phyloP scores from a whole-genome alignment of 805 yeast genomes.

The Monosporozyma unispora region DNA sequence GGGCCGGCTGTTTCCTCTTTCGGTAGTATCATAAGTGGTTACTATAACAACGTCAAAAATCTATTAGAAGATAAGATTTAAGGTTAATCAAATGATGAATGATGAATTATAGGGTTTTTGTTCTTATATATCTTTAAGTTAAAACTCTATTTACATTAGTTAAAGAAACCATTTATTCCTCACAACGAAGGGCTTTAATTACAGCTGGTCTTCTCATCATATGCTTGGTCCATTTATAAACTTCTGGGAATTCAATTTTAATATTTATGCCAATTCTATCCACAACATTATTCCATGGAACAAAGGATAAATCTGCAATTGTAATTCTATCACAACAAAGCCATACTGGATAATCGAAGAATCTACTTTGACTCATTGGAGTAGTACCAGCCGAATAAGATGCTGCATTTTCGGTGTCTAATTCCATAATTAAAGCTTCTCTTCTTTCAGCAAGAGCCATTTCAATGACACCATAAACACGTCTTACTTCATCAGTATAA shows the following conservation, averaged over 20 bases:
- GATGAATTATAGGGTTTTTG: too few species aligned
- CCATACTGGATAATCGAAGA: slow-evolving; percentile 93
- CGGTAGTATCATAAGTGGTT: too few species aligned
- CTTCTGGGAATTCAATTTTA: slow-evolving; percentile 86
- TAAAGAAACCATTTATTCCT: too few species aligned
- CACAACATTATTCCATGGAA: slow-evolving; percentile 95
- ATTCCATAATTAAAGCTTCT: slow-evolving; percentile 81
- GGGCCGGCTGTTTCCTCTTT: too few species aligned
- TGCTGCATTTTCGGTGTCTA: slow-evolving; percentile 80
- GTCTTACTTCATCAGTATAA: slow-evolving; percentile 82
- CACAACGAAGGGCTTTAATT: slow-evolving; percentile 69
- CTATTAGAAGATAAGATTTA: too few species aligned
- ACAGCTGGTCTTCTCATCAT: slow-evolving; percentile 96
- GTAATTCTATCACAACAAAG: slow-evolving; percentile 77
- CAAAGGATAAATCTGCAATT: slow-evolving; percentile 85
- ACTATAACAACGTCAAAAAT: too few species aligned
- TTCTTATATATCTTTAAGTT: too few species aligned
- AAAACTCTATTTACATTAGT: too few species aligned
- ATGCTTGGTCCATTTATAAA: slow-evolving; percentile 88
- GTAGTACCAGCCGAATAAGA: slow-evolving; percentile 83
- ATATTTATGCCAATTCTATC: slow-evolving; percentile 86
- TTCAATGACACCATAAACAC: slow-evolving; percentile 90
- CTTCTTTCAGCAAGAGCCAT: slow-evolving; percentile 91
- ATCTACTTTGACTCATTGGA: slow-evolving; percentile 73
- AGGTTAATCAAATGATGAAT: too few species aligned